Evolutionary conservation across 2,329 filamentous ascomycete species (phyloP).

Genomic region (Zymoseptoria crescenta): DNA sequence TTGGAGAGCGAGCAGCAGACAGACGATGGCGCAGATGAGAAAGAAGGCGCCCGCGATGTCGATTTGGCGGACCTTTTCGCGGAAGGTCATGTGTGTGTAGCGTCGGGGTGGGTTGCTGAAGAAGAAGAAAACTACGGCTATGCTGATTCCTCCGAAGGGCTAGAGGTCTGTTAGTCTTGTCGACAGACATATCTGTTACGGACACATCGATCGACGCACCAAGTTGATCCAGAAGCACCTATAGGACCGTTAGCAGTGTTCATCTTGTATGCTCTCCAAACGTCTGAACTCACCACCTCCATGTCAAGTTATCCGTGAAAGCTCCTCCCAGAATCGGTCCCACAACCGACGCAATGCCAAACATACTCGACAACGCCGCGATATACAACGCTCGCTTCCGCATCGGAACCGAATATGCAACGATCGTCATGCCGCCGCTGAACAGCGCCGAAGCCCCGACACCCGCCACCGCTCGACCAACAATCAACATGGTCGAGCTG

Average conservation of each 20-base stretch:
- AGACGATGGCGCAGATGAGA: constrained; percentile 33
- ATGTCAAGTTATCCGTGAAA: constrained; percentile 33
- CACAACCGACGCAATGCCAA: constrained; percentile 33
- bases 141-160: constrained; percentile 24
- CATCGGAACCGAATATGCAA: constrained; percentile 37
- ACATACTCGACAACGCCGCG: constrained; percentile 31
- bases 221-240: constrained; percentile 35
- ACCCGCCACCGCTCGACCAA: constrained; percentile 49
- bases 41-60: constrained; percentile 41
- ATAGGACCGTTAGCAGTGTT: neutral
- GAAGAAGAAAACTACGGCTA: constrained; percentile 30
- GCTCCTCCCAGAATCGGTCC: constrained; percentile 38
- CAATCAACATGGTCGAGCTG: constrained; percentile 46
- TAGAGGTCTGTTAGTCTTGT: neutral
- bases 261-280: neutral
- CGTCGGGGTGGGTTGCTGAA: constrained; percentile 13
- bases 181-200: too few relatives aligned
- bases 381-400: constrained; percentile 38
- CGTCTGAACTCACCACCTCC: constrained; percentile 23
- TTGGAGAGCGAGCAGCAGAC: constrained; percentile 39
- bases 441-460: constrained; percentile 45
- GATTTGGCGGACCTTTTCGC: constrained; percentile 44
- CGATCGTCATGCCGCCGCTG: constrained; percentile 47
- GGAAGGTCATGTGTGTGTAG: constrained; percentile 17
- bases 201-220: constrained; percentile 30